Base-by-base conservation (phyloP, 2,329 filamentous ascomycete species). In the Verticillium tricorpus region DNA sequence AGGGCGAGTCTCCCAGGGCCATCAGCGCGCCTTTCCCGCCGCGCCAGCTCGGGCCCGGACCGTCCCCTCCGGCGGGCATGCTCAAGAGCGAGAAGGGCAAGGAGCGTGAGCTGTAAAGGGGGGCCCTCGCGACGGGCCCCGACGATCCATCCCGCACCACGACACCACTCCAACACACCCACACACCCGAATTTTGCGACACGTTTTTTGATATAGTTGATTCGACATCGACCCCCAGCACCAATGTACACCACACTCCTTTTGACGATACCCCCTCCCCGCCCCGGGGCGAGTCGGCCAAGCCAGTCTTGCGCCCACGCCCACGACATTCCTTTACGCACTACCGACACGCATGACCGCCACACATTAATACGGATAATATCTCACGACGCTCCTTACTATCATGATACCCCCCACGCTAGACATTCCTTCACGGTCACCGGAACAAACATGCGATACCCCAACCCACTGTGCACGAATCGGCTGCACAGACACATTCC, bases 341-440 rank as follows among this genome's bases (percentile, higher is more conserved):
- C 58, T 61, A 61, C 45, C 61, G 56, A 59, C 59, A 40, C 67
- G 63, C 60, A 56, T 32, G 25, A 56, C 54, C 54, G 25, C 25
- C n/a, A 56, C 54, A 34, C 25, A 35, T 5, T 34, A 56, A 56
- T 56, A 34, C 54, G 25, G 54, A 72, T 66, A 72, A 73, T 72
- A 74, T 71, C 71, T 63, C 63, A 35, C 61, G 60, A 57, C 54
- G 57, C 54, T 56, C 54, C 54, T 56, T 56, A 56, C 54, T 31
- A 56, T 31, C 15, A 56, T 56, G 54, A 56, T 56, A 56, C 54
- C 54, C 54, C 28, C 54, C 25, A 56, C 25, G 61, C 69, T 70
- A 68, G 67, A 75, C 74, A 74, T 70, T 76, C 73, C 68, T 74
- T 74, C n/a, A 67, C 70, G 62, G 73, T 66, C 70, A 73, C 66